Conservation (phyloP, 305 asterid genomes). For the Striga hermonthica region DNA sequence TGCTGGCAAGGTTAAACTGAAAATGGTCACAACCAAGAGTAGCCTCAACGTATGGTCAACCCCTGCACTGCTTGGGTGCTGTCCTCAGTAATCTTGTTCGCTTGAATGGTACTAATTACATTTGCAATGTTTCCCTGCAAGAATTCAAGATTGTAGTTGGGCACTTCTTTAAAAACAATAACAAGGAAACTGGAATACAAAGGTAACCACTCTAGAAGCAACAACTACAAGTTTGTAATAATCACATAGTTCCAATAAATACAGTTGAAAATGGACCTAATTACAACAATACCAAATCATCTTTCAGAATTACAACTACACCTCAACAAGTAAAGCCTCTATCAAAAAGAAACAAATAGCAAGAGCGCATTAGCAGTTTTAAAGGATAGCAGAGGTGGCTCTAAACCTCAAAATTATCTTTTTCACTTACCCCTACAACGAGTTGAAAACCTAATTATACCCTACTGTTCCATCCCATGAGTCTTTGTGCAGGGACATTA, state of each 20-base stretch:
- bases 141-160: background rate
- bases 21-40: constrained; percentile 10
- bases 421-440: background rate
- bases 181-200: too few relatives aligned
- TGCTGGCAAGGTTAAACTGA: constrained; percentile 18
- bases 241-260: background rate
- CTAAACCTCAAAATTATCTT: background rate
- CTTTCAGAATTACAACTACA: background rate
- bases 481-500: background rate
- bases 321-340: background rate
- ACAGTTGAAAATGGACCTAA: background rate
- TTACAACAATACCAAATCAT: background rate
- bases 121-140: constrained; percentile 60
- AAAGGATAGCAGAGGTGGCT: background rate
- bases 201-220: background rate
- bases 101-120: constrained; percentile 63
- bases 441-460: background rate
- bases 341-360: background rate
- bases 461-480: background rate
- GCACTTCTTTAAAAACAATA: too few relatives aligned
- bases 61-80: constrained; percentile 61
- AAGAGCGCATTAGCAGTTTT: background rate
- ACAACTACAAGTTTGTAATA: background rate
- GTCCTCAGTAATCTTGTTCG: constrained; percentile 68
- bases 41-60: constrained; percentile 47